These are phyloP conservation scores for Podospora sp. DNA, from an alignment of 495 filamentous ascomycete genomes.

Conservation along the genomic window DNA sequence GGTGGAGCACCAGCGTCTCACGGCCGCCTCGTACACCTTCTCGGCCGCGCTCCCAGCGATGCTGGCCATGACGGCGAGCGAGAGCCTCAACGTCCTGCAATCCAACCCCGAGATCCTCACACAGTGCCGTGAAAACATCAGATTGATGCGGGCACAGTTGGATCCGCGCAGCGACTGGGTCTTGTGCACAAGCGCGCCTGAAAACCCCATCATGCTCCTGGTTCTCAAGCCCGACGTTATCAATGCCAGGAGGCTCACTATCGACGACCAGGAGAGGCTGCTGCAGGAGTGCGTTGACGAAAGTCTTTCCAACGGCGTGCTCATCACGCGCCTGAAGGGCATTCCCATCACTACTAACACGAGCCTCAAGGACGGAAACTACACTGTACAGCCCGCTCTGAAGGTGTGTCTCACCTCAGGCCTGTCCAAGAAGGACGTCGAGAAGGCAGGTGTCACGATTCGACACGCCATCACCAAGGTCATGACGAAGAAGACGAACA, in stretches of 20 bases:
- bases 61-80: conserved; percentile 90
- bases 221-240: conserved; percentile 85
- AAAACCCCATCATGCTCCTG: conserved; percentile 86
- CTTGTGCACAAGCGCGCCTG: conserved; percentile 71
- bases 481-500: conserved; percentile 55
- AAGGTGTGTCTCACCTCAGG: conserved; percentile 90
- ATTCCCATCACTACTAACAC: conserved; percentile 62
- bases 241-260: conserved; percentile 63
- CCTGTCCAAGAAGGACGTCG: conserved; percentile 88
- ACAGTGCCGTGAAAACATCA: conserved; percentile 78
- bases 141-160: conserved; percentile 78
- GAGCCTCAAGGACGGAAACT: conserved; percentile 61
- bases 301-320: conserved; percentile 79
- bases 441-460: conserved; percentile 85
- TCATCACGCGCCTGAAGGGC: conserved; percentile 83
- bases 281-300: conserved; percentile 93
- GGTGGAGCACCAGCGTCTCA: conserved; percentile 92
- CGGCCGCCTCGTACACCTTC: conserved; percentile 87
- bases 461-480: conserved; percentile 95
- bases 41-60: conserved; percentile 93
- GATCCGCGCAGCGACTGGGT: conserved; percentile 96
- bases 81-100: conserved; percentile 81
- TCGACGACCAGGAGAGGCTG: conserved; percentile 79
- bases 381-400: conserved; percentile 71
- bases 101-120: conserved; percentile 75